Base-by-base conservation (phyloP, 768 basidiomycete species). In the Lactarius indigo region DNA sequence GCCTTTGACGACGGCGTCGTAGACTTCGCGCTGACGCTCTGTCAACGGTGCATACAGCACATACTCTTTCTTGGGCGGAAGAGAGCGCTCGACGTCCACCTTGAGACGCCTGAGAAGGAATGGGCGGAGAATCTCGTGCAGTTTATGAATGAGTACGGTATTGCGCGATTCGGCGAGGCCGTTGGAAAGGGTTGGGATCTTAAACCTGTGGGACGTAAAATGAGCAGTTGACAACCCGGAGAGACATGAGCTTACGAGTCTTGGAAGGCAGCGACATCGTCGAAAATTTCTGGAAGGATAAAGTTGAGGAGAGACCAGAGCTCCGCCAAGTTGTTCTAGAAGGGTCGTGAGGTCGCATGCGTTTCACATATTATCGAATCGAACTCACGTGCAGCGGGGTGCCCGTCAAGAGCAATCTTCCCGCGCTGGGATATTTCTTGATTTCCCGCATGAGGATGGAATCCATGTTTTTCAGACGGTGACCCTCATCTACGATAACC, bases 281-380 rank as follows among this genome's bases (percentile, higher is more conserved):
- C 85, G 74, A 98, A 98, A 61, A 98, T 88, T 70, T 95, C 90
- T 0, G 97, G 97, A 5, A 98, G 83, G 66, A 98, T 92, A 72
- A 98, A 99, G 74, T 97, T 97, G 37, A 99, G 86, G 20, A 98
- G 79, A 2, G 93, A 89, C 96, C 95, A 98, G 3, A 99, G 80
- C 74, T 99, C 97, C 5, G 89, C 84, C 3, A 99, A 83, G 73
- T 98, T 98, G 77, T 99, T 98, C 92, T 99, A 74, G 1, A 31
- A 33, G 18, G 31, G 5, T 23, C 54, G 26, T 28, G 17, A 52
- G 37, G 70, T 52, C 64, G 63, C 67, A 61, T 63, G 47, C 2
- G 35, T 30, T 9, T 20, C 5, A 37, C 15, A 55, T 3, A 33
- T n/a, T 3, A 33, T n/a, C 33, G 44, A 9, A 63, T 23, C 17